phyloP scores from a whole-genome alignment of 2,329 filamentous ascomycete species.

The Xylaria sp. region DNA sequence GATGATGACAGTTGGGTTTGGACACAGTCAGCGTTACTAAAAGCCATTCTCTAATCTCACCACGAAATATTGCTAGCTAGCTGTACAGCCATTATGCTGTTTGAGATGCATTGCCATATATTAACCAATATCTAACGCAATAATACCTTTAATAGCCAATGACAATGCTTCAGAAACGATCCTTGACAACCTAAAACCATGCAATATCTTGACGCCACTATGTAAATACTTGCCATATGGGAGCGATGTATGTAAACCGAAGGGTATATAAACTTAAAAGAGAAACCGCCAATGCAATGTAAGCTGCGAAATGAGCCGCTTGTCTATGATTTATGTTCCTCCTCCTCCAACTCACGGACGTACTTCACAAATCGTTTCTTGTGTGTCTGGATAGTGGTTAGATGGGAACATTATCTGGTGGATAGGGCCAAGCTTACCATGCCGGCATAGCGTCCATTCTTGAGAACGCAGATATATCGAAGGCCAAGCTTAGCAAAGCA shows the following conservation, averaged over 20 bases:
- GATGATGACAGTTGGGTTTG: neutral
- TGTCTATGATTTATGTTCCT: conserved; percentile 46
- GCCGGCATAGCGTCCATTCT: conserved; percentile 86
- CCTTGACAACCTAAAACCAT: conserved; percentile 14
- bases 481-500: conserved; percentile 95
- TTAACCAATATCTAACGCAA: neutral
- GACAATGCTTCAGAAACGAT: conserved; percentile 8
- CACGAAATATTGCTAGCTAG: neutral
- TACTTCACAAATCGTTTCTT: conserved; percentile 98
- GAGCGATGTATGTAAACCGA: conserved; percentile 17
- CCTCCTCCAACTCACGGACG: conserved; percentile 82
- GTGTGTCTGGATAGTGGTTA: conserved; percentile 69
- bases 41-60: neutral
- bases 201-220: conserved; percentile 31
- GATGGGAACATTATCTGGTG: conserved; percentile 29
- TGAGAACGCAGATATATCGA: conserved; percentile 89
- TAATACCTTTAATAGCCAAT: neutral
- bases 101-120: neutral
- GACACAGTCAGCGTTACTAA: neutral
- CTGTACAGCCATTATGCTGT: neutral
- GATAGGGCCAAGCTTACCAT: conserved; percentile 69
- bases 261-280: conserved; percentile 5
- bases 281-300: neutral
- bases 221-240: conserved; percentile 21
- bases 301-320: conserved; percentile 2